A percentile compares a stretch with the other conserved stretches of the same genome.
Evolutionary conservation across 73 alveolate species (phyloP).

Genomic region (Tetrahymena thermophila): DNA sequence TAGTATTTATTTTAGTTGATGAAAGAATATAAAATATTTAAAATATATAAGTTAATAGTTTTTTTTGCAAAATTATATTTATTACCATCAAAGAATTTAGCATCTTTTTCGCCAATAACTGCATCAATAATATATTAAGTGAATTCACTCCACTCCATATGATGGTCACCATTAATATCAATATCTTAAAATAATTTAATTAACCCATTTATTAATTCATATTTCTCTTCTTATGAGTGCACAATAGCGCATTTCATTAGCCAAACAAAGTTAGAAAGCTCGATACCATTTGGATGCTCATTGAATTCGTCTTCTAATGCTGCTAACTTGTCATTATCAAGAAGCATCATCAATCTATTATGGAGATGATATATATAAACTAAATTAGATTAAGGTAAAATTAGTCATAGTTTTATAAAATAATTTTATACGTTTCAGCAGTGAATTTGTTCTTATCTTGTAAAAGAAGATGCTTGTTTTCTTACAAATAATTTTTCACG

Average conservation of each 20-base stretch:
- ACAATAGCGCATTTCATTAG: conserved; percentile 70
- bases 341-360: conserved; percentile 89
- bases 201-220: conserved; percentile 90
- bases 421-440: not conserved
- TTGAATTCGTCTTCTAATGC: conserved; percentile 87
- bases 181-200: conserved; percentile 87
- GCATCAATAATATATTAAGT: conserved; percentile 93
- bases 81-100: conserved; percentile 39
- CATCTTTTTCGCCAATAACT: conserved; percentile 79
- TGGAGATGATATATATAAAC: not conserved
- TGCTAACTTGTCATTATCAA: conserved; percentile 86
- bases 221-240: conserved; percentile 71
- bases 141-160: conserved; percentile 97
- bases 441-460: not conserved
- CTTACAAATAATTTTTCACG: not conserved
- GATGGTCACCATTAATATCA: conserved; percentile 94
- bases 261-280: conserved; percentile 66
- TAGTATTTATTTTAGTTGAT: too few species aligned
- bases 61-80: not conserved
- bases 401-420: not conserved
- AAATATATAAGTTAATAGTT: too few species aligned
- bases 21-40: too few species aligned
- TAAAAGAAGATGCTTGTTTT: not conserved
- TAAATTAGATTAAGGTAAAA: not conserved
- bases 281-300: conserved; percentile 85